phyloP scores from a whole-genome alignment of 169 alveolate species.

The Plasmodium adleri region DNA sequence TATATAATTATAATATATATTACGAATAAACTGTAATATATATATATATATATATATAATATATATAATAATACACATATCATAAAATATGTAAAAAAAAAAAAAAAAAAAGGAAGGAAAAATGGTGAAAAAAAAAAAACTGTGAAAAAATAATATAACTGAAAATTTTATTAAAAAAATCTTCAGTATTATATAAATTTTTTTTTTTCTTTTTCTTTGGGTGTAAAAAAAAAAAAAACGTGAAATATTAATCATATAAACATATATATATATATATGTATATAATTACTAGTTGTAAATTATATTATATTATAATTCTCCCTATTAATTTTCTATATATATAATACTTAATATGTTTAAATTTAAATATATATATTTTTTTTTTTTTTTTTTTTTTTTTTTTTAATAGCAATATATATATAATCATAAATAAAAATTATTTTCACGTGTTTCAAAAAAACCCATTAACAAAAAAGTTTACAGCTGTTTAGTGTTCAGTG shows the following conservation, averaged over 20 bases:
- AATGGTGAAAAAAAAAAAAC: not conserved
- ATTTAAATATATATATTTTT: too few species aligned
- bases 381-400: too few species aligned
- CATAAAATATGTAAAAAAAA: not conserved
- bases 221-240: not conserved
- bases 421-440: not conserved
- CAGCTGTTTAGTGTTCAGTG: not conserved
- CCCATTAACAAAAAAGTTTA: constrained; percentile 12
- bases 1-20: not conserved
- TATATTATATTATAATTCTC: too few species aligned
- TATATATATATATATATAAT: not conserved
- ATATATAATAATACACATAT: too few species aligned
- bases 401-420: not conserved
- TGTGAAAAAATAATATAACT: not conserved
- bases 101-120: not conserved
- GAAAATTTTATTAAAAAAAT: not conserved
- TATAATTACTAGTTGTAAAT: not conserved
- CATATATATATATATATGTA: not conserved
- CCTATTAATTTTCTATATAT: not conserved
- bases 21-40: too few species aligned
- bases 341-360: not conserved
- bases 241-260: not conserved
- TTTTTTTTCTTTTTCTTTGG: too few species aligned
- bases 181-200: not conserved
- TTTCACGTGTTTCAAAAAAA: not conserved